Evolutionary conservation across 129 eudicot species (phyloP).

Genomic region (Heracleum sosnowskyi): DNA sequence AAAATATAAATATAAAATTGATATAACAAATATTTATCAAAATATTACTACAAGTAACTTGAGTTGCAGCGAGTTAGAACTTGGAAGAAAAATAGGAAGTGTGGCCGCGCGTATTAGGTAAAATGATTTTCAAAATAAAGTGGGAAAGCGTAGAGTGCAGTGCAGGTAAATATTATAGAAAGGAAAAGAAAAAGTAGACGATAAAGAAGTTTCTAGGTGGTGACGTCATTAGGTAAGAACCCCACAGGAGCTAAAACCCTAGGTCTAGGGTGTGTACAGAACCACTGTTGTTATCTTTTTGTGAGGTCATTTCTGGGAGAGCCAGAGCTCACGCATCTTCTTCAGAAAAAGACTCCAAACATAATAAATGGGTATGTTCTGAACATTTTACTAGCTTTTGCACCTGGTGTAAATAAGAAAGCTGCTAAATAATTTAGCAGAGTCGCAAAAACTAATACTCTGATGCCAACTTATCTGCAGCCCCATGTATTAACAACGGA

Average conservation of each 20-base stretch:
- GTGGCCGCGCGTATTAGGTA: background rate
- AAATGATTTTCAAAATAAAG: constrained; percentile 1
- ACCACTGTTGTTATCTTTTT: background rate
- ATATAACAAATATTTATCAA: too few relatives aligned
- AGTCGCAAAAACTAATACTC: too few relatives aligned
- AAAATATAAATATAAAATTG: too few relatives aligned
- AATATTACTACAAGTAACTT: too few relatives aligned
- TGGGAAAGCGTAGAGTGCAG: background rate
- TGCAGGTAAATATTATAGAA: background rate
- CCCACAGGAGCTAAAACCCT: background rate
- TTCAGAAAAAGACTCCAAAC: background rate
- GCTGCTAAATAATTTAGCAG: background rate
- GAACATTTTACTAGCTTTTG: background rate
- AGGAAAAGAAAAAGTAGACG: background rate
- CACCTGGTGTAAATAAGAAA: background rate
- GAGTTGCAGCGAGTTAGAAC: too few relatives aligned
- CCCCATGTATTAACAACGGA: too few relatives aligned
- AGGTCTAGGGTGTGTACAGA: background rate
- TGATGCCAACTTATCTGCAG: too few relatives aligned
- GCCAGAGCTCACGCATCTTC: background rate
- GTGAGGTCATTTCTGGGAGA: background rate
- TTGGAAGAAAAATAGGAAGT: too few relatives aligned
- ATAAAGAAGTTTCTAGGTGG: background rate
- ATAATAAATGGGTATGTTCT: background rate
- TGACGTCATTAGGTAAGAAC: background rate